Percentiles rank a stretch among this genome's conserved stretches.
These are phyloP conservation scores for Kodamaea suecica DNA, from an alignment of 1,139 yeast species.

Conservation along the genomic window DNA sequence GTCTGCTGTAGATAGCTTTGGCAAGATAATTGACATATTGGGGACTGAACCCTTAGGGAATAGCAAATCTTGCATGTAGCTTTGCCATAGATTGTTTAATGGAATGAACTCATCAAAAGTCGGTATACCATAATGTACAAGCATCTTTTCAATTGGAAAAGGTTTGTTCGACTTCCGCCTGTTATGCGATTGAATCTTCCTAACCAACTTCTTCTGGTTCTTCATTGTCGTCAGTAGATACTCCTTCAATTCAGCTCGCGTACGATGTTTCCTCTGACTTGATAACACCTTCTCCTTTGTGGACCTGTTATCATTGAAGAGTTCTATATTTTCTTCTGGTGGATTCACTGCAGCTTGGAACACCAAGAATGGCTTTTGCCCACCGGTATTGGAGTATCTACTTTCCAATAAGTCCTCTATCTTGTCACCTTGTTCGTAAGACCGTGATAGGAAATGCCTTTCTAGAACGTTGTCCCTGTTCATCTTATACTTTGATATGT, in stretches of 20 bases:
- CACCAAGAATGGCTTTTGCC: conserved; percentile 48
- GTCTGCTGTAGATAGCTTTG: conserved; percentile 75
- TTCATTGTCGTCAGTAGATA: conserved; percentile 38
- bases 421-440: conserved; percentile 40
- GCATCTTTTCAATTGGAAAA: conserved; percentile 27
- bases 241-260: conserved; percentile 45
- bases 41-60: conserved; percentile 28
- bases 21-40: conserved; percentile 34
- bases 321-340: conserved; percentile 12
- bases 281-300: conserved; percentile 11
- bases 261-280: conserved; percentile 23
- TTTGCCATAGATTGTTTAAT: conserved; percentile 59
- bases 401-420: conserved; percentile 50
- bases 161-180: conserved; percentile 17
- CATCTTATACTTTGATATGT: too few relatives aligned
- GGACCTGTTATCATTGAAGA: conserved; percentile 15
- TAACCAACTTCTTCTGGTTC: conserved; percentile 37
- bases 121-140: conserved; percentile 42
- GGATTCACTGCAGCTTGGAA: conserved; percentile 12
- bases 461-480: conserved; percentile 47
- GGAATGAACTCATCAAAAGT: conserved; percentile 51
- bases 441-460: conserved; percentile 48
- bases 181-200: conserved; percentile 30
- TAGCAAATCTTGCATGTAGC: conserved; percentile 57
- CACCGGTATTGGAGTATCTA: conserved; percentile 56